These are phyloP conservation scores for Diaporthe capsici DNA, from an alignment of 2,329 filamentous ascomycete genomes.

Conservation along the genomic window DNA sequence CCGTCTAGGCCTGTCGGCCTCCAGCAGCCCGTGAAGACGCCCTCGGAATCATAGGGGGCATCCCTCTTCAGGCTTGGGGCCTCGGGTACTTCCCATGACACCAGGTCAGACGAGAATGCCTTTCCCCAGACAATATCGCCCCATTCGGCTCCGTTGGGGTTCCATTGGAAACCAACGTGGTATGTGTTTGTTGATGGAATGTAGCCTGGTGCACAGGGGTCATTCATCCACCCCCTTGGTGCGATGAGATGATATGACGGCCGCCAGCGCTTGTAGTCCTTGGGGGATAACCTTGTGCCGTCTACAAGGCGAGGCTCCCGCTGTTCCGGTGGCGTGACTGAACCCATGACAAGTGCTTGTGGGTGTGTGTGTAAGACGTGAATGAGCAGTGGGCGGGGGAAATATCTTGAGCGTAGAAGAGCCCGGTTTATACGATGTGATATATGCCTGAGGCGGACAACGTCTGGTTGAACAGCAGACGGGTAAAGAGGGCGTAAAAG, in stretches of 20 bases:
- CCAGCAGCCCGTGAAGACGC: constrained; percentile 66
- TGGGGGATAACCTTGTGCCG: constrained; percentile 2
- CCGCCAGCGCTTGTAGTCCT: constrained; percentile 35
- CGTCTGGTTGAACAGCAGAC: not conserved
- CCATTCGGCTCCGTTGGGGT: constrained; percentile 55
- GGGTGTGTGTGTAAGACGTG: not conserved
- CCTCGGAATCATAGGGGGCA: constrained; percentile 63
- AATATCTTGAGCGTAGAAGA: not conserved
- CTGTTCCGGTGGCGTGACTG: constrained; percentile 21
- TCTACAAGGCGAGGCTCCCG: not conserved
- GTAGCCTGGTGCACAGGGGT: constrained; percentile 65
- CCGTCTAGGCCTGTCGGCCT: constrained; percentile 58
- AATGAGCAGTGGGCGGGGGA: not conserved
- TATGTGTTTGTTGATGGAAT: constrained; percentile 61
- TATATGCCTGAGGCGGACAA: not conserved
- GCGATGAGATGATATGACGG: constrained; percentile 45
- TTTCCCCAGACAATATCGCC: constrained; percentile 64
- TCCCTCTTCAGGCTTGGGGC: constrained; percentile 48
- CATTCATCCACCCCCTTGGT: constrained; percentile 52
- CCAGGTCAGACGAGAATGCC: constrained; percentile 57
- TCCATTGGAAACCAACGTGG: constrained; percentile 68
- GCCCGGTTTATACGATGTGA: not conserved
- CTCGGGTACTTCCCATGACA: constrained; percentile 32
- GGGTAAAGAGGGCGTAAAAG: not conserved
- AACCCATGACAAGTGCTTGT: constrained; percentile 7